A percentile compares a stretch with the other conserved stretches of the same genome.
Evolutionary conservation across 352 stramenopile genomes (phyloP).

Genomic region (Pythium sukuiense): DNA sequence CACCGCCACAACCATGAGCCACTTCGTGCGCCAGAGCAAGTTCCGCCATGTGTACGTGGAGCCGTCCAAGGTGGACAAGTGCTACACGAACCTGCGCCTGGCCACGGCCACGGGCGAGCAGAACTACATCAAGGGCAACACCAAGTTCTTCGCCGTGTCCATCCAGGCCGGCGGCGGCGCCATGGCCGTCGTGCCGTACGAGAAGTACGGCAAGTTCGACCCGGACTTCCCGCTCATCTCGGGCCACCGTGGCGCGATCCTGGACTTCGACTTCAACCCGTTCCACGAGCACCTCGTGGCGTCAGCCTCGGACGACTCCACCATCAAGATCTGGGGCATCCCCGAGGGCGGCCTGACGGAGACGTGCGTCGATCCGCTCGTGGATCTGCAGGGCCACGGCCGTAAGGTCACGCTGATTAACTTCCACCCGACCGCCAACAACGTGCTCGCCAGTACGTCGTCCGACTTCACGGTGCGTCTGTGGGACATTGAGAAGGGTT

Average conservation of each 20-base stretch:
- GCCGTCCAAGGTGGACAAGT: conserved; percentile 93
- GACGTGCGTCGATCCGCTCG: conserved; percentile 94
- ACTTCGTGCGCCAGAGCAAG: conserved; percentile 97
- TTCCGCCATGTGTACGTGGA: conserved; percentile 99
- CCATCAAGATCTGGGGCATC: conserved; percentile 98
- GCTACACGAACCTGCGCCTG: conserved; percentile 92
- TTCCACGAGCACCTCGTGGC: conserved; percentile 97
- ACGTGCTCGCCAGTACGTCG: conserved; percentile 95
- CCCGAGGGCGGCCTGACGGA: conserved; percentile 92
- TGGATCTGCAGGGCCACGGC: conserved; percentile 96
- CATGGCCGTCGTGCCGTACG: conserved; percentile 94
- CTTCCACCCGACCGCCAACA: conserved; percentile 98
- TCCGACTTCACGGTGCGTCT: conserved; percentile 97
- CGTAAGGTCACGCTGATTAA: conserved; percentile 97
- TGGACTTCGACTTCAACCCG: conserved; percentile 99
- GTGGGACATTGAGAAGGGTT: conserved; percentile 98
- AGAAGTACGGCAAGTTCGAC: conserved; percentile 95
- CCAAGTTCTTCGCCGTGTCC: conserved; percentile 99
- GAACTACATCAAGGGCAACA: conserved; percentile 99
- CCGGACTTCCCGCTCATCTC: conserved; percentile 93
- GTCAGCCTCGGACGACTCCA: conserved; percentile 96
- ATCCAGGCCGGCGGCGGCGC: conserved; percentile 87
- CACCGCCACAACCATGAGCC: conserved; percentile 69
- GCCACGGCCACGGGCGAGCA: conserved; percentile 98
- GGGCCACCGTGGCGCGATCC: conserved; percentile 94